phyloP scores from a whole-genome alignment of 1,284 basidiomycete species.

The Volvariella surrecta region DNA sequence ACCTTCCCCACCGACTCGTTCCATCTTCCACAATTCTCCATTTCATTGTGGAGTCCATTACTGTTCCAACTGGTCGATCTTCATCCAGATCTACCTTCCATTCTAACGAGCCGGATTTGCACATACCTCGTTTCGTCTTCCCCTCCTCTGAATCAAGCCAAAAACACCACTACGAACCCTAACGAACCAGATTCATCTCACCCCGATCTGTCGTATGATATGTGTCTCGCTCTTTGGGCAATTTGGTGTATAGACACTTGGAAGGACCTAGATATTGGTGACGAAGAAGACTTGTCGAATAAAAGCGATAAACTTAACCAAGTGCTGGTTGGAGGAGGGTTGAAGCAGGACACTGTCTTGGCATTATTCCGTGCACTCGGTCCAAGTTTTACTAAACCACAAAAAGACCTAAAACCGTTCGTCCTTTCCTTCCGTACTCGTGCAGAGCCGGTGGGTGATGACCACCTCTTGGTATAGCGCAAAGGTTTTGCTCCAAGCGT shows the following conservation, averaged over 20 bases:
- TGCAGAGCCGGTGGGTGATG: no score
- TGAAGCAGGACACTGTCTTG: constrained; percentile 37
- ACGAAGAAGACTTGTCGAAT: constrained; percentile 15
- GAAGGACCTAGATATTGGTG: constrained; percentile 2
- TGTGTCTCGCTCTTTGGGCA: constrained; percentile 60
- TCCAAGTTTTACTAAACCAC: constrained; percentile 8
- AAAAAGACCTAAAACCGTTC: no score
- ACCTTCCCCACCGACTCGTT: constrained; percentile 34
- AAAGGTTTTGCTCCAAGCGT: constrained; percentile 6
- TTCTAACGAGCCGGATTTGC: constrained; percentile 45
- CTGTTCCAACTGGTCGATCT: constrained; percentile 50
- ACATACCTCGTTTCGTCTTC: constrained; percentile 22
- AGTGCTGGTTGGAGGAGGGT: no score
- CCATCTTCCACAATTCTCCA: constrained; percentile 41
- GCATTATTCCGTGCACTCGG: constrained; percentile 41
- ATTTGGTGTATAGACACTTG: constrained; percentile 45
- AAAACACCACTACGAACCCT: constrained; percentile 13
- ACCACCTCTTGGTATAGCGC: constrained; percentile 5
- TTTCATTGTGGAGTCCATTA: constrained; percentile 67
- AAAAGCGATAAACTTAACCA: constrained; percentile 18
- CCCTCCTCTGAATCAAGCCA: neutral
- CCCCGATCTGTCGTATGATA: constrained; percentile 36
- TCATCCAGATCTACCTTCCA: constrained; percentile 44
- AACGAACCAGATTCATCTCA: constrained; percentile 6
- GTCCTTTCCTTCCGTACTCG: no score